Base-by-base conservation (phyloP, 1,139 yeast genomes). In the Geotrichum klebahnii region DNA sequence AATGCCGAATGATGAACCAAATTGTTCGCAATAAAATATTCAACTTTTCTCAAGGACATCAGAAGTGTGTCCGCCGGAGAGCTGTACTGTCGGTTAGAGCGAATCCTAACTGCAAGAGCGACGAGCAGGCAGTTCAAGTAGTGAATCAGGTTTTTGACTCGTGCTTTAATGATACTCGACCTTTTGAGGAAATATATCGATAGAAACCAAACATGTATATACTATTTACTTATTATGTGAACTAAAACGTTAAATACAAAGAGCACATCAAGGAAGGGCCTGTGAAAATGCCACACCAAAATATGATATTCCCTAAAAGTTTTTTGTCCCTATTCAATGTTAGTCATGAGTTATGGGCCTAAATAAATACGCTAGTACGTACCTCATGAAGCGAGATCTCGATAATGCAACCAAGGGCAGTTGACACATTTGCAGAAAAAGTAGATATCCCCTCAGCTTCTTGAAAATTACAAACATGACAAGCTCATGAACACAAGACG, bases 141-240 rank as follows among this genome's bases (percentile, higher is more conserved):
- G 97, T 94, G 2, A 80, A 84, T 57, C 82, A 84, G 55, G 97
- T 92, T 9, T 92, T 95, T 84, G 85, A 83, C 56, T 83, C 94
- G 31, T 92, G 99, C 65, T 94, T 89, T 65, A 82, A 82, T 62
- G 98, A 92, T 65, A 92, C 98, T 1, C 75, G 99, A 60, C 98
- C 98, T 0, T 92, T 88, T 67, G 98, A 92, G 61, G 82, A 88
- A 61, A 89, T 90, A 28, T 90, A 87, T 64, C 73, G 84, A 57
- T 84, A 63, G 55, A 10, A 17, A 17, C 17, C 16, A 35, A 35
- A 26, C 12, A 9, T 40, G 16, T n/a, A 12, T 33, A 29, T 6
- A 20, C 26, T 19, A 20, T 23, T 23, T 19, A 31, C 14, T 9
- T n/a, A 38, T 12, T 24, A 9, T 14, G 26, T 23, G 20, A 9